phyloP scores from a whole-genome alignment of 352 stramenopile species.

The Phytophthora idaei region DNA sequence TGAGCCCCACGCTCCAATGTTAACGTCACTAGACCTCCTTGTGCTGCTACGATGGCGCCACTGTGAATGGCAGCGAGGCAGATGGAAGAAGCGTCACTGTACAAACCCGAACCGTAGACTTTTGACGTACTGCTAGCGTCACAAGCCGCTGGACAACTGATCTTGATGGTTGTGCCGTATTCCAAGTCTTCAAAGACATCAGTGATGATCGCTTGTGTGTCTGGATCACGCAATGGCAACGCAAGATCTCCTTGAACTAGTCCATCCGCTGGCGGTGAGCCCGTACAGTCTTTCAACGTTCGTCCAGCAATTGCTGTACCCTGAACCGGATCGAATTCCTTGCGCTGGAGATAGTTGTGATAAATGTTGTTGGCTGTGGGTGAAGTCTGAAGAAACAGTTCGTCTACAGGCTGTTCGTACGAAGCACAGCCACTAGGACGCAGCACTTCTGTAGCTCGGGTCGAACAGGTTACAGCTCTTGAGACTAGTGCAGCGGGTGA shows the following conservation, averaged over 20 bases:
- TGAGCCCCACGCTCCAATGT: constrained; percentile 59
- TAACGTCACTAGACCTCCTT: constrained; percentile 75
- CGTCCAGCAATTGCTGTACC: constrained; percentile 59
- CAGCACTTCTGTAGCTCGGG: constrained; percentile 82
- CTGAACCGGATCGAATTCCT: constrained; percentile 47
- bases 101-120: constrained; percentile 77
- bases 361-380: constrained; percentile 91
- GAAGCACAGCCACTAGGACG: constrained; percentile 93
- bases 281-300: constrained; percentile 92
- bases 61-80: constrained; percentile 92
- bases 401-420: constrained; percentile 93
- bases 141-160: constrained; percentile 80
- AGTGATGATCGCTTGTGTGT: constrained; percentile 25
- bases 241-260: constrained; percentile 76
- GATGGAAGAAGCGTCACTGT: constrained; percentile 90
- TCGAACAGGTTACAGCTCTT: constrained; percentile 73
- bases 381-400: constrained; percentile 80
- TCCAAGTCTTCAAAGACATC: constrained; percentile 86
- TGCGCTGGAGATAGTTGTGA: constrained; percentile 88
- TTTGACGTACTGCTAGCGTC: constrained; percentile 8
- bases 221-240: constrained; percentile 37
- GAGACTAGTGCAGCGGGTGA: constrained; percentile 74
- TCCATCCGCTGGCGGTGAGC: constrained; percentile 83
- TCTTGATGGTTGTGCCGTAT: constrained; percentile 88
- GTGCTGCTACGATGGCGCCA: constrained; percentile 57